A percentile compares a stretch with the other conserved stretches of the same genome.
phyloP scores from a whole-genome alignment of 306 rosid genomes.

The Sphenostylis stenocarpa region DNA sequence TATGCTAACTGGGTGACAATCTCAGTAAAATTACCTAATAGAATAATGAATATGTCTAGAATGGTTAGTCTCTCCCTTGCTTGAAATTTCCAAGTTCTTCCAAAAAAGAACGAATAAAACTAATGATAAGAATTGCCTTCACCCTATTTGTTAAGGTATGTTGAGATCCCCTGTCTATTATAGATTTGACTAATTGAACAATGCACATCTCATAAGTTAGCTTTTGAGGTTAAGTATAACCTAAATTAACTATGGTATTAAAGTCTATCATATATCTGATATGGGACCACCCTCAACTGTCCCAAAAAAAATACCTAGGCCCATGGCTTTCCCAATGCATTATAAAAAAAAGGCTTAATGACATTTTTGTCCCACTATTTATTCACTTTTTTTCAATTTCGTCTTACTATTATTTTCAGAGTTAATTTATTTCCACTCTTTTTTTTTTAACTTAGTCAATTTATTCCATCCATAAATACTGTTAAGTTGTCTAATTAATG shows the following conservation, averaged over 20 bases:
- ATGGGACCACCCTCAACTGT: not conserved
- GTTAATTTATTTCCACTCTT: too few relatives aligned
- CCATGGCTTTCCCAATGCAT: not conserved
- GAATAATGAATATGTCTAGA: not conserved
- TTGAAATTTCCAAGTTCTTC: not conserved
- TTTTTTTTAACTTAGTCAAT: too few relatives aligned
- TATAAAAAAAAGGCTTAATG: not conserved
- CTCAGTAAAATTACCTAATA: not conserved
- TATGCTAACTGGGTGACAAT: not conserved
- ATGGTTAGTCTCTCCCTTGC: not conserved
- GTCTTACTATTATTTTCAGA: too few relatives aligned
- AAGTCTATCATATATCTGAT: not conserved
- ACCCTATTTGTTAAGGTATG: not conserved
- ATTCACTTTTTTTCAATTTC: too few relatives aligned
- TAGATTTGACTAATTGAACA: not conserved
- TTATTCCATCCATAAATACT: too few relatives aligned
- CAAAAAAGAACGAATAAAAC: not conserved
- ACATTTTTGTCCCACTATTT: too few relatives aligned
- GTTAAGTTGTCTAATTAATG: too few relatives aligned
- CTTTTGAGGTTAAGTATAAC: not conserved
- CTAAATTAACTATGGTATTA: not conserved
- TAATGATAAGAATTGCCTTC: constrained; percentile 3
- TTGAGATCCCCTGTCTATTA: not conserved
- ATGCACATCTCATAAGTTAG: not conserved
- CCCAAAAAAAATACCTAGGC: not conserved